Conservation (phyloP, 306 rosid species). For the Styphnolobium japonicum region DNA sequence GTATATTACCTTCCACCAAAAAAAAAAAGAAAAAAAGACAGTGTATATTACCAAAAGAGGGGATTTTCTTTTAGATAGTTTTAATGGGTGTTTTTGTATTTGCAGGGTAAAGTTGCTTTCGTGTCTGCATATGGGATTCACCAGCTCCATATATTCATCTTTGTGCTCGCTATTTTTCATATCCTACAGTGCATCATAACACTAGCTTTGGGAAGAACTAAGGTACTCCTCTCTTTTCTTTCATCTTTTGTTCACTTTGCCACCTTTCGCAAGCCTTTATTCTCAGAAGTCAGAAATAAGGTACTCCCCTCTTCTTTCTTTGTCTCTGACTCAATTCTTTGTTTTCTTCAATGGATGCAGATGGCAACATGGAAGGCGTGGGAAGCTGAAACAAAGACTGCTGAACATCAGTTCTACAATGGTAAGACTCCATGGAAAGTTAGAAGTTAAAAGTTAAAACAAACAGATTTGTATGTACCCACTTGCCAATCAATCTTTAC, state of each 20-base stretch:
- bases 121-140: conserved; percentile 73
- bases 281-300: conserved; percentile 18
- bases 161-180: conserved; percentile 60
- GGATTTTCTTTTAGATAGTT: neutral
- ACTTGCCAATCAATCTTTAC: neutral
- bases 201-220: conserved; percentile 53
- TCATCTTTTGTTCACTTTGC: neutral
- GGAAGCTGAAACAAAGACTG: conserved; percentile 61
- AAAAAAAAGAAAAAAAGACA: no score
- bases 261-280: neutral
- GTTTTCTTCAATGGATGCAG: conserved; percentile 37
- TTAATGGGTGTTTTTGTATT: neutral
- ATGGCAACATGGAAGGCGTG: conserved; percentile 67
- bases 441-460: neutral
- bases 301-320: conserved; percentile 10
- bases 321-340: neutral
- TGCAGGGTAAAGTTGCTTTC: conserved; percentile 66
- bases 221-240: conserved; percentile 30
- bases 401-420: conserved; percentile 39
- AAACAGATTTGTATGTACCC: neutral
- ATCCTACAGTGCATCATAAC: conserved; percentile 62
- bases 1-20: no score
- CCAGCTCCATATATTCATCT: conserved; percentile 79
- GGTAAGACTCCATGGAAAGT: conserved; percentile 33
- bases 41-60: neutral